These are phyloP conservation scores for Neocatenulostroma microsporum DNA, from an alignment of 2,329 filamentous ascomycete species.

Conservation along the genomic window DNA sequence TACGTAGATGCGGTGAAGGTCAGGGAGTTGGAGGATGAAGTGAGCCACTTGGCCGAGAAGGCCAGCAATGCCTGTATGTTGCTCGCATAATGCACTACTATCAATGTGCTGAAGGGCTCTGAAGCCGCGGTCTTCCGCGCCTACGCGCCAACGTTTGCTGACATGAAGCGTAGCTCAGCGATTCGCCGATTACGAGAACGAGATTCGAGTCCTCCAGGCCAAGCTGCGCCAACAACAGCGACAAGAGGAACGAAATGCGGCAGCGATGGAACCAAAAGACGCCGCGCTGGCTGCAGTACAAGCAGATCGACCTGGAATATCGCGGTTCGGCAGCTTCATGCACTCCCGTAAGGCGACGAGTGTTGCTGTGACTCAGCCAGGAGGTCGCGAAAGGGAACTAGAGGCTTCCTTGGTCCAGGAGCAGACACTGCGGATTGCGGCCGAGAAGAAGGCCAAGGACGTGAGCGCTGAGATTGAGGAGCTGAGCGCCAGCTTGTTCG, in stretches of 20 bases:
- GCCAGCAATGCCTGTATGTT: constrained; percentile 53
- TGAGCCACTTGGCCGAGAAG: constrained; percentile 62
- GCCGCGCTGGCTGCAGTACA: constrained; percentile 21
- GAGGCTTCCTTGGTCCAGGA: constrained; percentile 58
- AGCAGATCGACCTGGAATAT: constrained; percentile 23
- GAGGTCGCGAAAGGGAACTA: constrained; percentile 40
- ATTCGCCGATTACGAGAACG: constrained; percentile 72
- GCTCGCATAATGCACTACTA: background rate
- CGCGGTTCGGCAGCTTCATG: constrained; percentile 39
- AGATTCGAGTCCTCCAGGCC: constrained; percentile 55
- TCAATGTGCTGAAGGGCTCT: too few relatives aligned
- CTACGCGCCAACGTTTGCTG: constrained; percentile 3
- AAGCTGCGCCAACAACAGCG: constrained; percentile 24
- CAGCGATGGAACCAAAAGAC: constrained; percentile 3
- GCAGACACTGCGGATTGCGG: constrained; percentile 57
- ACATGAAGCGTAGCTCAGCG: constrained; percentile 29
- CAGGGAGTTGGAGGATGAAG: constrained; percentile 62
- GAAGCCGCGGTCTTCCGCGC: too few relatives aligned
- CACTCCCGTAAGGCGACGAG: constrained; percentile 32
- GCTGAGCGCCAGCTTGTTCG: constrained; percentile 65
- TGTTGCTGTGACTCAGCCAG: constrained; percentile 24
- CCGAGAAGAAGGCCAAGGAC: constrained; percentile 59
- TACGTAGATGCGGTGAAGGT: constrained; percentile 29
- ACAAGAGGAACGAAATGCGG: constrained; percentile 13
- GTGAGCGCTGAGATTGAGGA: constrained; percentile 71